Base-by-base conservation (phyloP, 345 rosid genomes). In the Jatropha curcas region DNA sequence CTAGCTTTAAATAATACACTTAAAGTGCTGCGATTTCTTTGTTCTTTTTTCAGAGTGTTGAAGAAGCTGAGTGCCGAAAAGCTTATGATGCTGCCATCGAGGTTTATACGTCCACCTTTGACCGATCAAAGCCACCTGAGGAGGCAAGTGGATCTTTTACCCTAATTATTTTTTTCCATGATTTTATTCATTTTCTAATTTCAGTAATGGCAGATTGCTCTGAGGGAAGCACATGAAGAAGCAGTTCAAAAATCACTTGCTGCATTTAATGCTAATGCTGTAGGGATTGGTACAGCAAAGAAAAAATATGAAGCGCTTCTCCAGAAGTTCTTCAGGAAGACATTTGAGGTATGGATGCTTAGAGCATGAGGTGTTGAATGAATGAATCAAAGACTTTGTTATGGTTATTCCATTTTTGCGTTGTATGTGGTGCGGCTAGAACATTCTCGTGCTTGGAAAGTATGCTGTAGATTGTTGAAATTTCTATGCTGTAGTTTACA, bases 31-130 rank as follows among this genome's bases (percentile, higher is more conserved):
- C n/a, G n/a, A 17, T 66, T 56, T 28, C 10, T 62, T 52, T 68
- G 1, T 35, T 25, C 3, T 11, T 64, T 59, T 68, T 85, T 64
- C 80, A 96, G 99, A 93, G 96, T 83, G 99, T 96, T 30, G 99
- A 96, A 87, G 99, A 96, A 88, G 86, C 92, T 7, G 99, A 96
- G 76, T 96, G 99, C 76, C 91, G 92, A 60, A 86, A 84, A 78
- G 98, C 99, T 52, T 87, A 85, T 86, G 99, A 96, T 67, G 82
- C 82, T 80, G 99, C 96, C 50, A 68, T 89, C 0, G 97, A 90
- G 76, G 67, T 77, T 55, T 96, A 90, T 79, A 87, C 76, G 89
- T 76, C 91, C 41, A 70, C 82, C 66, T 91, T 91, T 83, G 90
- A 93, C 76, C 85, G 86, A 33, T 84, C 91, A 67, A 89, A 86